phyloP scores from a whole-genome alignment of 306 rosid species.

The Pueraria montana region DNA sequence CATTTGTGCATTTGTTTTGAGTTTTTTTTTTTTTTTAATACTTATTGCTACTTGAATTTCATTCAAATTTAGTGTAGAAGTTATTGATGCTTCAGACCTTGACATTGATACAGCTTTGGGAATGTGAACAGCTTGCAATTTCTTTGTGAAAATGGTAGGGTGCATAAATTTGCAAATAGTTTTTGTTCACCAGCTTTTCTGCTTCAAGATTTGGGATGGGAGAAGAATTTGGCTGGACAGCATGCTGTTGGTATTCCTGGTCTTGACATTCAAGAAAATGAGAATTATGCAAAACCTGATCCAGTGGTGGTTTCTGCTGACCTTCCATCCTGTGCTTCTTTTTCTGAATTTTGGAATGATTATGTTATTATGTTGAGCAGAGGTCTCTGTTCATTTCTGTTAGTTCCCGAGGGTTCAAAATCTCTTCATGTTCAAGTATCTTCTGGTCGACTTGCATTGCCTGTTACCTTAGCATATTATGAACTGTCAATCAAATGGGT shows the following conservation, averaged over 20 bases:
- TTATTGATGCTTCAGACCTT: slow-evolving; percentile 74
- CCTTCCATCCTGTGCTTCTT: slow-evolving; percentile 57
- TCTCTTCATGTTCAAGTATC: slow-evolving; percentile 62
- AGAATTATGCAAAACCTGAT: slow-evolving; percentile 49
- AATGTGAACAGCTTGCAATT: slow-evolving; percentile 84
- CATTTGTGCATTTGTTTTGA: slow-evolving; percentile 27
- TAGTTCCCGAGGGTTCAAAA: slow-evolving; percentile 68
- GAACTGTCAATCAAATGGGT: slow-evolving; percentile 88
- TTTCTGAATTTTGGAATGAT: slow-evolving; percentile 74
- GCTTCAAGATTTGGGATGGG: slow-evolving; percentile 78
- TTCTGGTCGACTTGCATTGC: slow-evolving; percentile 66
- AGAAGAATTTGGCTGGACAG: slow-evolving; percentile 57
- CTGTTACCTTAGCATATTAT: slow-evolving; percentile 72
- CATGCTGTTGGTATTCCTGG: slow-evolving; percentile 51
- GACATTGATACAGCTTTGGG: slow-evolving; percentile 77
- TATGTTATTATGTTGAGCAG: slow-evolving; percentile 75
- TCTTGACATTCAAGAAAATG: slow-evolving; percentile 59
- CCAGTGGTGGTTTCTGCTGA: slow-evolving; percentile 52
- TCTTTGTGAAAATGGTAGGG: slow-evolving; percentile 94
- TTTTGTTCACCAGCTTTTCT: slow-evolving; percentile 93
- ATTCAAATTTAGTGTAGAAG: slow-evolving; percentile 33
- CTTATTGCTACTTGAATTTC: slow-evolving; percentile 39
- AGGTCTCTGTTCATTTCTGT: slow-evolving; percentile 90
- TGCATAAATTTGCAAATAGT: slow-evolving; percentile 95
- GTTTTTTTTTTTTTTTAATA: slow-evolving; percentile 5